phyloP scores from a whole-genome alignment of 257 asterid genomes.

The Marsdenia floribunda region DNA sequence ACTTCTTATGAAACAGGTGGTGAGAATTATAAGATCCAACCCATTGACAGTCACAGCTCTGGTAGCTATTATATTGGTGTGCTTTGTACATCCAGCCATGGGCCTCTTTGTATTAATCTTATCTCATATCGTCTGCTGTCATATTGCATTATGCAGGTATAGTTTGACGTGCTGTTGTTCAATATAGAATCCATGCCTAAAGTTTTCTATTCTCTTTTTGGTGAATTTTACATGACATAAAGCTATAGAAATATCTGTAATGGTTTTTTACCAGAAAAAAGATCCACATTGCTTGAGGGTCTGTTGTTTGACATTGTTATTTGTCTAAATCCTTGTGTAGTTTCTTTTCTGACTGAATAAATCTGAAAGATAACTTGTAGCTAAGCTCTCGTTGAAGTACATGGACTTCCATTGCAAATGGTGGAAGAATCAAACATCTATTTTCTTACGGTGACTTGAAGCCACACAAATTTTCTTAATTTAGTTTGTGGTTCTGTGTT shows the following conservation, averaged over 20 bases:
- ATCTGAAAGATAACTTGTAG: neutral
- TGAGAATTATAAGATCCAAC: slow-evolving; percentile 54
- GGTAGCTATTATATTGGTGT: slow-evolving; percentile 59
- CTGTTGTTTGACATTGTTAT: no score
- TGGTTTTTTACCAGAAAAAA: neutral
- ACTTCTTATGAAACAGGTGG: slow-evolving; percentile 46
- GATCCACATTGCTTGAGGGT: neutral
- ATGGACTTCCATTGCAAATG: neutral
- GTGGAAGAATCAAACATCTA: neutral
- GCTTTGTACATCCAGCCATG: slow-evolving; percentile 84
- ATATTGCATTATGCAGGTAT: slow-evolving; percentile 75
- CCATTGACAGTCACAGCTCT: slow-evolving; percentile 54
- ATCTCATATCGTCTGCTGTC: slow-evolving; percentile 71
- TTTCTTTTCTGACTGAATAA: neutral
- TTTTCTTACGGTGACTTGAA: no score
- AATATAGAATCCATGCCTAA: neutral
- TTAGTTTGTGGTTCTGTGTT: neutral
- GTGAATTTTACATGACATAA: neutral
- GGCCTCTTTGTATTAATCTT: slow-evolving; percentile 74
- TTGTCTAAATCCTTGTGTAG: no score
- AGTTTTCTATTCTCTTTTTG: neutral
- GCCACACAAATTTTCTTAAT: neutral
- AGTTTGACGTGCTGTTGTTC: neutral
- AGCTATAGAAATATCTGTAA: neutral
- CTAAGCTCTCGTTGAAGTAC: neutral